Evolutionary conservation across 2,329 filamentous ascomycete species (phyloP).

Genomic region (Neurospora sp.): DNA sequence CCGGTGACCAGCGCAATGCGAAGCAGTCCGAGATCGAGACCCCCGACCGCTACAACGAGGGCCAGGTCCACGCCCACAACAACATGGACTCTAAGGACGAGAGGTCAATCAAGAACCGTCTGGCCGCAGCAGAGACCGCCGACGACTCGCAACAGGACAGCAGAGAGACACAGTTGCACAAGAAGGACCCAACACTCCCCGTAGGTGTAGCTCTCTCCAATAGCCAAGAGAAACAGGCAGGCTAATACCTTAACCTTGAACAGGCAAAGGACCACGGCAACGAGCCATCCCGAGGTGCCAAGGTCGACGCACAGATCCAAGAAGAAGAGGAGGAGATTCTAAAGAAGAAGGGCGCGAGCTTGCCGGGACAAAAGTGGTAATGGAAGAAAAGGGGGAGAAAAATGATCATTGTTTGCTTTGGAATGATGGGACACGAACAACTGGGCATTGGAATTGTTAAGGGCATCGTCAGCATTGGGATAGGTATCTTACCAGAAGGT

Average conservation of each 20-base stretch:
- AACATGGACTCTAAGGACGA: conserved; percentile 66
- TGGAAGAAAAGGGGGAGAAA: neutral
- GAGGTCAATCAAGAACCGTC: conserved; percentile 61
- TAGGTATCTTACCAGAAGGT: neutral
- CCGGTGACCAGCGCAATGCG: conserved; percentile 62
- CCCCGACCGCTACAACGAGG: conserved; percentile 59
- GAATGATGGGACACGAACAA: neutral
- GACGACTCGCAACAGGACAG: neutral
- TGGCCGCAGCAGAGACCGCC: conserved; percentile 51
- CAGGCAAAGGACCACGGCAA: conserved; percentile 61
- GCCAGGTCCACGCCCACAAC: conserved; percentile 58
- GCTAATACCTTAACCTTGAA: neutral
- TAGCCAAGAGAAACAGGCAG: neutral
- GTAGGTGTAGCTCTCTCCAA: conserved; percentile 27
- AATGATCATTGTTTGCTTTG: neutral
- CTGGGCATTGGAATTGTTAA: neutral
- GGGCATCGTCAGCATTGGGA: neutral
- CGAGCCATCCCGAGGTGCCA: conserved; percentile 61
- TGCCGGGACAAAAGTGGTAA: conserved; percentile 10
- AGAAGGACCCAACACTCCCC: conserved; percentile 53
- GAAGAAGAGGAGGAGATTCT: conserved; percentile 59
- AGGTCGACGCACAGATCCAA: conserved; percentile 59
- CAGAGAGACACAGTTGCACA: conserved; percentile 31
- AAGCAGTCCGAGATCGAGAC: conserved; percentile 41
- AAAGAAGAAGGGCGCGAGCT: conserved; percentile 41